A percentile compares a stretch with the other conserved stretches of the same genome.
Conservation (phyloP, 2,329 filamentous ascomycete genomes). For the Blumeria graminis region DNA sequence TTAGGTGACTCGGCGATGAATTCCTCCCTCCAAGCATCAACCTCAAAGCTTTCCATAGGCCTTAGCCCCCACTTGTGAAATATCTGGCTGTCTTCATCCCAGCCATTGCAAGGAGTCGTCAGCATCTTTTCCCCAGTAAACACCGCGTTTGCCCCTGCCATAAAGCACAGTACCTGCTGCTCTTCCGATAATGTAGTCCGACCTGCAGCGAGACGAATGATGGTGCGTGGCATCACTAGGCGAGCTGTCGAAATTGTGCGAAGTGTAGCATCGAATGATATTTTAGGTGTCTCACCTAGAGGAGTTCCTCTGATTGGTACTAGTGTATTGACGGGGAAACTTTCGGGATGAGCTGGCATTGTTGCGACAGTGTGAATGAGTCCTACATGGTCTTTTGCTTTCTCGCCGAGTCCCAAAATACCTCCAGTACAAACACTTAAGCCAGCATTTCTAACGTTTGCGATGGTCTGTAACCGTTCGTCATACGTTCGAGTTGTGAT, state of each 20-base stretch:
- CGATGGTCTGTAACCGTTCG: conserved; percentile 57
- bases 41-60: conserved; percentile 36
- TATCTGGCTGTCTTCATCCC: conserved; percentile 69
- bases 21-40: conserved; percentile 10
- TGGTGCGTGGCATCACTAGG: conserved; percentile 61
- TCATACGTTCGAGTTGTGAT: conserved; percentile 76
- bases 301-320: conserved; percentile 83
- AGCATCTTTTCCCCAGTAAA: conserved; percentile 93
- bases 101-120: conserved; percentile 75
- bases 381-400: conserved; percentile 54
- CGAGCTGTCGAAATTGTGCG: conserved; percentile 67
- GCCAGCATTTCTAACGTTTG: conserved; percentile 60
- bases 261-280: conserved; percentile 56
- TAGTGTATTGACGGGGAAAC: conserved; percentile 74
- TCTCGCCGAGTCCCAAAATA: conserved; percentile 67
- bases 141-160: conserved; percentile 79
- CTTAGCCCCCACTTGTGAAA: conserved; percentile 62
- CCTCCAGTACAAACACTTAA: conserved; percentile 81
- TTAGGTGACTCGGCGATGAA: conserved; percentile 3
- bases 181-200: conserved; percentile 68
- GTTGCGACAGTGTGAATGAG: conserved; percentile 64
- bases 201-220: conserved; percentile 68
- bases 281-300: conserved; percentile 45
- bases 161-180: conserved; percentile 73
- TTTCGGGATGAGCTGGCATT: conserved; percentile 62